phyloP scores from a whole-genome alignment of 805 yeast species.

The Zygosaccharomyces pseudorouxii region DNA sequence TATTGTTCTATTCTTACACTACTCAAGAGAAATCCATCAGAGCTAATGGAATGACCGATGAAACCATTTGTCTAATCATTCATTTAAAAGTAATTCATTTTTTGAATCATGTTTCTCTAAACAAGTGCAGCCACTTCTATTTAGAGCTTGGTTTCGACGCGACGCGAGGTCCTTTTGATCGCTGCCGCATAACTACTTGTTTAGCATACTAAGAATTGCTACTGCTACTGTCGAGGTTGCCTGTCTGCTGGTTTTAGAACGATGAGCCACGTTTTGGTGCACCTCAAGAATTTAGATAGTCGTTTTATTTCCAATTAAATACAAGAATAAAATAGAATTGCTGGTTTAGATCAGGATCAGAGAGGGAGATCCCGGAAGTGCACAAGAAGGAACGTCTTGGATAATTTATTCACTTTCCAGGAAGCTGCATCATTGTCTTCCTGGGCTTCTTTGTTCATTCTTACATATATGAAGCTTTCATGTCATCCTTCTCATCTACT shows the following conservation, averaged over 20 bases:
- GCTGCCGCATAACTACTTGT: not conserved
- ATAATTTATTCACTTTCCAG: too few relatives aligned
- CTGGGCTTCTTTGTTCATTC: too few relatives aligned
- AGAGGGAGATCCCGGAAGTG: too few relatives aligned
- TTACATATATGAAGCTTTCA: too few relatives aligned
- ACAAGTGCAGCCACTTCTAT: constrained; percentile 7
- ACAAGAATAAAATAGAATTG: too few relatives aligned
- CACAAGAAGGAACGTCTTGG: too few relatives aligned
- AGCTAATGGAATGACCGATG: not conserved
- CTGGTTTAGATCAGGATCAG: too few relatives aligned
- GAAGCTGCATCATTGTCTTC: too few relatives aligned
- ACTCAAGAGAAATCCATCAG: not conserved
- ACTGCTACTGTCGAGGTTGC: not conserved
- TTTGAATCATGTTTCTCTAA: constrained; percentile 2
- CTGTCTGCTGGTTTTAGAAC: not conserved
- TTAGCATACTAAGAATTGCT: not conserved
- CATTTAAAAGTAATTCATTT: constrained; percentile 1
- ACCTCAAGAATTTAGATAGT: not conserved
- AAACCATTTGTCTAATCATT: not conserved
- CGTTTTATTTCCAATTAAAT: not conserved
- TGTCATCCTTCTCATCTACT: too few relatives aligned
- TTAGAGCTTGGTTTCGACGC: constrained; percentile 5
- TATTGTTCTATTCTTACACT: not conserved
- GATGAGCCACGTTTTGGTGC: constrained; percentile 1
- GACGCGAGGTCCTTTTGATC: constrained; percentile 1